phyloP scores from a whole-genome alignment of 1,284 basidiomycete species.

The Coniferiporia weirii region DNA sequence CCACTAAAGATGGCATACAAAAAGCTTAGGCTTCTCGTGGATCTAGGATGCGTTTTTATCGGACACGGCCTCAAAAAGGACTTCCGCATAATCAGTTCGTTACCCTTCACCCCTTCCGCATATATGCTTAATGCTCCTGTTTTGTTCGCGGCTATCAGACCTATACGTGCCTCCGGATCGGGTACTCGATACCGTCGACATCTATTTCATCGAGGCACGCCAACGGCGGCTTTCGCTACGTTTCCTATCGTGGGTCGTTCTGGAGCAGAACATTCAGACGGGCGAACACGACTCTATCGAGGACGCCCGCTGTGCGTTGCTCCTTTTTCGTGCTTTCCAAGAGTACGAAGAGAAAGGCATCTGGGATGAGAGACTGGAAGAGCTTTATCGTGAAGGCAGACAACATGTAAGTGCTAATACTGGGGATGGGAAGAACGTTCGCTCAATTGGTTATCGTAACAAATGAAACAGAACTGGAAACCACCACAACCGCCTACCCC shows the following conservation, averaged over 20 bases:
- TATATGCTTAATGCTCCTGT: neutral
- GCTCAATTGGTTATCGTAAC: neutral
- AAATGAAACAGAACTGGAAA: constrained; percentile 48
- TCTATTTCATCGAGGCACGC: constrained; percentile 81
- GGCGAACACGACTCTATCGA: constrained; percentile 96
- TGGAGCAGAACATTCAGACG: constrained; percentile 88
- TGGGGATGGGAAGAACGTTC: neutral
- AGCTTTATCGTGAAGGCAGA: constrained; percentile 68
- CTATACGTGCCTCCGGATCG: constrained; percentile 94
- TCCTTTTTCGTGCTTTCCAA: constrained; percentile 82
- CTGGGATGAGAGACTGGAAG: constrained; percentile 88
- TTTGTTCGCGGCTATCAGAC: constrained; percentile 44
- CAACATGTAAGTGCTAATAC: constrained; percentile 49
- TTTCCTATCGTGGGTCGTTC: constrained; percentile 91
- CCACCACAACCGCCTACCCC: constrained; percentile 36
- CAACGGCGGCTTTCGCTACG: constrained; percentile 88
- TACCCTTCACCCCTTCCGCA: neutral
- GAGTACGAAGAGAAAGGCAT: constrained; percentile 70
- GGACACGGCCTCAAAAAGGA: constrained; percentile 99
- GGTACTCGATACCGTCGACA: constrained; percentile 95
- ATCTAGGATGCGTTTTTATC: constrained; percentile 94
- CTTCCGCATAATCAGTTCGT: constrained; percentile 95
- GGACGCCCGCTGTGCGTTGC: constrained; percentile 86
- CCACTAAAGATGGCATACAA: constrained; percentile 97
- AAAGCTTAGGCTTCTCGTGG: constrained; percentile 92